phyloP scores from a whole-genome alignment of 768 basidiomycete species.

The Leccinum subgranulosum region DNA sequence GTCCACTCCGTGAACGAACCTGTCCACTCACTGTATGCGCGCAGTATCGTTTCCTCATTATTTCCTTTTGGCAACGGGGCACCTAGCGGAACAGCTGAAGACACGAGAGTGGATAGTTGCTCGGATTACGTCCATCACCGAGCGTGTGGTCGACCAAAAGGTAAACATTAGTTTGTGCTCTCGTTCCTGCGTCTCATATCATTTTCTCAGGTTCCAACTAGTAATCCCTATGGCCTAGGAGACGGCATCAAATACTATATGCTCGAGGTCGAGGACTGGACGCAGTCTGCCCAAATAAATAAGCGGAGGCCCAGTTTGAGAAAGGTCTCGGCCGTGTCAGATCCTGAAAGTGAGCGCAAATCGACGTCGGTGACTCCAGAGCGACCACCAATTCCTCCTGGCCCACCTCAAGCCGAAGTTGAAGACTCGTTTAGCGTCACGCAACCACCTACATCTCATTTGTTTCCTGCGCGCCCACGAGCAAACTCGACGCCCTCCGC shows the following conservation, averaged over 20 bases:
- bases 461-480: slow-evolving; percentile 61
- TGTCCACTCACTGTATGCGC: neutral
- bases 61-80: slow-evolving; percentile 86
- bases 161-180: slow-evolving; percentile 34
- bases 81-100: slow-evolving; percentile 85
- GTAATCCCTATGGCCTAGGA: slow-evolving; percentile 86
- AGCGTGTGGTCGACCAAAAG: slow-evolving; percentile 77
- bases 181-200: neutral
- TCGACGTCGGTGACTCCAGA: slow-evolving; percentile 9
- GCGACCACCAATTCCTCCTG: slow-evolving; percentile 39
- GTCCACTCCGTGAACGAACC: neutral
- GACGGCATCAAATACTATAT: slow-evolving; percentile 92
- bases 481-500: slow-evolving; percentile 66
- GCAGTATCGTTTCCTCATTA: slow-evolving; percentile 96
- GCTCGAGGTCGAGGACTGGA: slow-evolving; percentile 94
- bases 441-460: slow-evolving; percentile 62
- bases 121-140: slow-evolving; percentile 83
- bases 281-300: slow-evolving; percentile 60
- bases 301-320: slow-evolving; percentile 56
- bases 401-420: slow-evolving; percentile 65
- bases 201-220: slow-evolving; percentile 61
- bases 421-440: slow-evolving; percentile 69
- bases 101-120: slow-evolving; percentile 95
- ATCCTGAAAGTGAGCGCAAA: slow-evolving; percentile 40
- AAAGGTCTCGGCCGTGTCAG: slow-evolving; percentile 41